phyloP scores from a whole-genome alignment of 371 early-diverging fungal genomes.

The Mortierella sp. region DNA sequence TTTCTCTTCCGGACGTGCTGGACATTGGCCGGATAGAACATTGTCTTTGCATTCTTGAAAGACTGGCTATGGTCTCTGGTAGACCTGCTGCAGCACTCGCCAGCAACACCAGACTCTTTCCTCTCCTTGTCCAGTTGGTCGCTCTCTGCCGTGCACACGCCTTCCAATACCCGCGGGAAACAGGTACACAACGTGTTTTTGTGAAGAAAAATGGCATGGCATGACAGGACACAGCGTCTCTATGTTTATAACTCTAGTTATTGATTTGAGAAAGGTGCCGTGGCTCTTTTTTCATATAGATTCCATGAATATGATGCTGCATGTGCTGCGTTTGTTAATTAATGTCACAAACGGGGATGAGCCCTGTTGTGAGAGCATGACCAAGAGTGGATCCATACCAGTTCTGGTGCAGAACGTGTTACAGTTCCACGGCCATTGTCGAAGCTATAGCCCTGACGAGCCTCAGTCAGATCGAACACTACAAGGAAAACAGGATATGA shows the following conservation, averaged over 20 bases:
- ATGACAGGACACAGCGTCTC: no score
- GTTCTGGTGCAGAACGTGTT: conserved; percentile 38
- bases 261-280: no score
- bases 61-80: conserved; percentile 29
- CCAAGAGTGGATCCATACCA: conserved; percentile 24
- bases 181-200: conserved; percentile 13
- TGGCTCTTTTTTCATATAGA: conserved; percentile 10
- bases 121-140: conserved; percentile 37
- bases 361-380: conserved; percentile 29
- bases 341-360: conserved; percentile 40
- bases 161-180: conserved; percentile 34
- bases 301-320: conserved; percentile 42
- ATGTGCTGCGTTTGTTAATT: conserved; percentile 32
- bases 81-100: conserved; percentile 13
- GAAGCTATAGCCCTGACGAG: conserved; percentile 21
- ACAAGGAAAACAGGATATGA: neutral
- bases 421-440: conserved; percentile 34
- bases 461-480: neutral
- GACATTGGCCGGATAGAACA: conserved; percentile 40
- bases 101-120: conserved; percentile 15
- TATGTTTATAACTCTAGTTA: no score
- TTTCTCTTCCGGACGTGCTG: conserved; percentile 34
- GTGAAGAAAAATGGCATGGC: no score
- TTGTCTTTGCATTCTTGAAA: conserved; percentile 39
- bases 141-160: conserved; percentile 43